Conservation (phyloP, 2,329 filamentous ascomycete genomes). For the Teratosphaeria viscida region DNA sequence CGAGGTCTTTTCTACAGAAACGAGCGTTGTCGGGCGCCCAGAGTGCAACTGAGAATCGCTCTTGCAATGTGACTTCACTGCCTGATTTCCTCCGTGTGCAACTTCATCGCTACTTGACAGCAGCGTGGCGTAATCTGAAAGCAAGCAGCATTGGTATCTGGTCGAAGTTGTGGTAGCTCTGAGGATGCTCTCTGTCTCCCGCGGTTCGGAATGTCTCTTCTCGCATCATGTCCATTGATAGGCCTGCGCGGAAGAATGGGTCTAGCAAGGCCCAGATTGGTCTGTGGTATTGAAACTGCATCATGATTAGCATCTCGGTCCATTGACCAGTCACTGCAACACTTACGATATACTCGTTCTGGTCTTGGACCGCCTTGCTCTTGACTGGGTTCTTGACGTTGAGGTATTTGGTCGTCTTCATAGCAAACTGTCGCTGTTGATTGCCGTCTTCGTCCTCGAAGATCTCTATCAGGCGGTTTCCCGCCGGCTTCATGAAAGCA, state of each 20-base stretch:
- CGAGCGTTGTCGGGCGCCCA: no score
- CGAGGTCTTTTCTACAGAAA: no score
- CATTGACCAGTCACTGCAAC: conserved; percentile 13
- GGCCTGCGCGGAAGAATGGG: conserved; percentile 32
- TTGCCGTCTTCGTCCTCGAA: conserved; percentile 29
- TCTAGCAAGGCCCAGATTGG: conserved; percentile 37
- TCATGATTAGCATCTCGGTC: neutral
- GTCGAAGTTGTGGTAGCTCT: conserved; percentile 30
- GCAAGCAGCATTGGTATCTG: conserved; percentile 24
- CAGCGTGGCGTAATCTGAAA: conserved; percentile 19
- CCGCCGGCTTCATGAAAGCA: conserved; percentile 39
- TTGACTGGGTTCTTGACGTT: conserved; percentile 28
- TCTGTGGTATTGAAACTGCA: conserved; percentile 34
- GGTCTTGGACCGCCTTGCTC: conserved; percentile 27
- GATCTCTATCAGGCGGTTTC: conserved; percentile 31
- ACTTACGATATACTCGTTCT: conserved; percentile 14
- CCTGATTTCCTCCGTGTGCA: neutral
- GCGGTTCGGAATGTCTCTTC: conserved; percentile 35
- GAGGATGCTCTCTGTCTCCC: conserved; percentile 20
- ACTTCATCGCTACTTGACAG: neutral
- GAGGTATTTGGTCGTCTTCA: conserved; percentile 34
- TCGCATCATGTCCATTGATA: conserved; percentile 38
- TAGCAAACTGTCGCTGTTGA: conserved; percentile 26
- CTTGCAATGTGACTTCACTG: neutral
- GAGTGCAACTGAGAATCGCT: neutral